A percentile compares a stretch with the other conserved stretches of the same genome.
phyloP scores from a whole-genome alignment of 306 rosid species.

The Vigna nakashimae region DNA sequence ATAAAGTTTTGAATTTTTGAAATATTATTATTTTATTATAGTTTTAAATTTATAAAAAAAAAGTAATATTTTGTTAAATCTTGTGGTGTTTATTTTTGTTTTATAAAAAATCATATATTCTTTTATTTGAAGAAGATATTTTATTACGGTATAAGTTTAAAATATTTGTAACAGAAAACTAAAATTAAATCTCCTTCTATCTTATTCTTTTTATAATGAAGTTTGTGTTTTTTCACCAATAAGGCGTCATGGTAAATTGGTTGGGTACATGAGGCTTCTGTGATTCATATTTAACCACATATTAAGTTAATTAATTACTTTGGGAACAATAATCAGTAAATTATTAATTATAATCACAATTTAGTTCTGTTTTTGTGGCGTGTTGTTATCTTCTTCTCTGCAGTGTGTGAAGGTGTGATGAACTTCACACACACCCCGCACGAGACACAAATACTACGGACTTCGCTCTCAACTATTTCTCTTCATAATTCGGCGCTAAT shows the following conservation, averaged over 20 bases:
- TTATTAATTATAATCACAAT: background rate
- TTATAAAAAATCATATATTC: no score
- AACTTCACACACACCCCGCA: conserved; percentile 13
- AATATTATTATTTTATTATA: no score
- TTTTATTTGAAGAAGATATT: no score
- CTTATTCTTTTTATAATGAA: no score
- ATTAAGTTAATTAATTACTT: background rate
- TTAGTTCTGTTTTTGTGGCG: background rate
- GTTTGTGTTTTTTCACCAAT: background rate
- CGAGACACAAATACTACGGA: background rate
- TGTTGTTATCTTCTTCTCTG: background rate
- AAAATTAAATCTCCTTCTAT: no score
- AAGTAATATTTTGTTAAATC: no score
- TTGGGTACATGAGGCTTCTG: background rate
- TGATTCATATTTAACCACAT: background rate
- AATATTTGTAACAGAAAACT: no score
- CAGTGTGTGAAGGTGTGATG: background rate
- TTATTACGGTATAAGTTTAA: no score
- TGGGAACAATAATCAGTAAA: background rate
- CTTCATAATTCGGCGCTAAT: conserved; percentile 4
- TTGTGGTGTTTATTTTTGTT: no score
- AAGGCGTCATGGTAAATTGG: background rate
- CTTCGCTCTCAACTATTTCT: background rate
- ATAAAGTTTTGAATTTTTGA: no score
- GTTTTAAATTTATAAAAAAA: no score